These are phyloP conservation scores for Quercus suber DNA, from an alignment of 306 rosid species.

Conservation along the genomic window DNA sequence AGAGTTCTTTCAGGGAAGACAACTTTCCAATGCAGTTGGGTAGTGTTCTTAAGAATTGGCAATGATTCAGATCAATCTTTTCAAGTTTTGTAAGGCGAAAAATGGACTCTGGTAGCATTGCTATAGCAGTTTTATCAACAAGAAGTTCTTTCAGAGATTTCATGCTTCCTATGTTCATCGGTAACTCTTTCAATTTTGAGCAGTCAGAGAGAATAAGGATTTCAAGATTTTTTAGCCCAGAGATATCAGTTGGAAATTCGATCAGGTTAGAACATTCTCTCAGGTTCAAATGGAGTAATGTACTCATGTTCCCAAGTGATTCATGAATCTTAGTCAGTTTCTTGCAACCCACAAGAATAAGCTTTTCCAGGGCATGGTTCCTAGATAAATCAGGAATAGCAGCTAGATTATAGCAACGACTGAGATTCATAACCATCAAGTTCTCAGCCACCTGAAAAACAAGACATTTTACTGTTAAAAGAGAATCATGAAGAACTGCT, in stretches of 20 bases:
- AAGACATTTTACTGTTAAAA: not conserved
- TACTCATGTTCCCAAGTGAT: constrained; percentile 39
- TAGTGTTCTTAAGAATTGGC: constrained; percentile 33
- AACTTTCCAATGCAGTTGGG: constrained; percentile 47
- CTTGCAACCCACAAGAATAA: constrained; percentile 41
- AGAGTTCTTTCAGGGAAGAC: constrained; percentile 42
- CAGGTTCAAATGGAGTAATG: constrained; percentile 47
- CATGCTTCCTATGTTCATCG: constrained; percentile 39
- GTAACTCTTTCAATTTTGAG: constrained; percentile 40
- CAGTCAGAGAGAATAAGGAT: constrained; percentile 45
- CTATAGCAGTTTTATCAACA: constrained; percentile 36
- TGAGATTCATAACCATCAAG: constrained; percentile 49
- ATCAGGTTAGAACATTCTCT: constrained; percentile 32
- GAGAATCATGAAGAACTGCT: not conserved
- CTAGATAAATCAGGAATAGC: constrained; percentile 56
- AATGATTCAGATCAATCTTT: constrained; percentile 32
- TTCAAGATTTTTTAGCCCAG: constrained; percentile 50
- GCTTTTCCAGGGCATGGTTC: constrained; percentile 38
- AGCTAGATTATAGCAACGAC: constrained; percentile 25
- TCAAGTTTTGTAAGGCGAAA: constrained; percentile 44
- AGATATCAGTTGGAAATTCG: constrained; percentile 46
- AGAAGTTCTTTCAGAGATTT: constrained; percentile 41
- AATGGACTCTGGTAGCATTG: constrained; percentile 47
- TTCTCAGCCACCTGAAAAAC: constrained; percentile 45
- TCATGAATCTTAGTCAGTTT: constrained; percentile 42